phyloP scores from a whole-genome alignment of 768 basidiomycete species.

The Lentinula raphanica region DNA sequence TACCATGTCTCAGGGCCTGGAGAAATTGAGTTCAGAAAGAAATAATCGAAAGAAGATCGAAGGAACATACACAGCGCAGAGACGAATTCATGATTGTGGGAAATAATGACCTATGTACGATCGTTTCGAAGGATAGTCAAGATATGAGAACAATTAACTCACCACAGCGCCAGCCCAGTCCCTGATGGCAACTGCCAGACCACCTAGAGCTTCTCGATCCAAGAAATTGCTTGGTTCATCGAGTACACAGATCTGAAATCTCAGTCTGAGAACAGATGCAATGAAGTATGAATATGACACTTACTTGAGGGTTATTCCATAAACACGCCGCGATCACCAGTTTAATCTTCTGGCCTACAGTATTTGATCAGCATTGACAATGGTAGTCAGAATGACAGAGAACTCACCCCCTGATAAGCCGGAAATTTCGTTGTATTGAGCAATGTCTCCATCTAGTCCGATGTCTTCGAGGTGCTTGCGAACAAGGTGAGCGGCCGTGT shows the following conservation, averaged over 20 bases:
- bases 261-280: slow-evolving; percentile 8
- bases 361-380: slow-evolving; percentile 9
- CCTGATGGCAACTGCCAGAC: slow-evolving; percentile 89
- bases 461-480: slow-evolving; percentile 93
- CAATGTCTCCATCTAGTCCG: slow-evolving; percentile 94
- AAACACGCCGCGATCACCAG: slow-evolving; percentile 90
- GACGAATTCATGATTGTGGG: slow-evolving; percentile 90
- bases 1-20: slow-evolving; percentile 92
- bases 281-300: neutral
- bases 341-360: slow-evolving; percentile 90
- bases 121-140: slow-evolving; percentile 12
- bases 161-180: slow-evolving; percentile 93
- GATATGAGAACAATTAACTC: slow-evolving; percentile 21
- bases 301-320: slow-evolving; percentile 91
- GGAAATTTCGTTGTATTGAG: slow-evolving; percentile 95
- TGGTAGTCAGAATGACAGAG: neutral
- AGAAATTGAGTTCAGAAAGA: slow-evolving; percentile 2
- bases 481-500: slow-evolving; percentile 75
- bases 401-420: slow-evolving; percentile 84
- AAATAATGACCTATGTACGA: slow-evolving; percentile 81
- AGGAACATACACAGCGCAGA: slow-evolving; percentile 64
- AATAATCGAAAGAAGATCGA: neutral
- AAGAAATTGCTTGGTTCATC: slow-evolving; percentile 97
- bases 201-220: slow-evolving; percentile 93
- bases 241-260: slow-evolving; percentile 58